These are phyloP conservation scores for Coleophoma cylindrospora DNA, from an alignment of 2,329 filamentous ascomycete genomes.

Conservation along the genomic window DNA sequence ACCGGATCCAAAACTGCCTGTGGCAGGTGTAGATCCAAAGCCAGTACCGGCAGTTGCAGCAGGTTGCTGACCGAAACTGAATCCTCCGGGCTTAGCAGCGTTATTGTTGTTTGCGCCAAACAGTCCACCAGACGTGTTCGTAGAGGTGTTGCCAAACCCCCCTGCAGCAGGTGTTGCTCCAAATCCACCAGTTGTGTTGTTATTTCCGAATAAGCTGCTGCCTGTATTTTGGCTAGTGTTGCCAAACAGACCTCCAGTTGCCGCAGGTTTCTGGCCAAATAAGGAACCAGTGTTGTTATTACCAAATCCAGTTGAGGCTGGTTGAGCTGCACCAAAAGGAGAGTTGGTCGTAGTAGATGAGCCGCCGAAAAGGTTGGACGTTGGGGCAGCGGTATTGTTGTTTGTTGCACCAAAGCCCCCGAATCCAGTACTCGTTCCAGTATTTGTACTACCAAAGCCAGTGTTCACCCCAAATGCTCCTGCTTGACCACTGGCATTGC, in stretches of 20 bases:
- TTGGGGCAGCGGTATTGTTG: conserved; percentile 15
- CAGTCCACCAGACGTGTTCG: conserved; percentile 20
- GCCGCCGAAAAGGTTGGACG: conserved; percentile 31
- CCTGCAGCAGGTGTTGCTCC: conserved; percentile 8
- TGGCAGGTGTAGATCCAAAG: conserved; percentile 20
- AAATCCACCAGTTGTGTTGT: conserved; percentile 23
- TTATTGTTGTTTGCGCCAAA: conserved; percentile 25
- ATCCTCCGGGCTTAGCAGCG: conserved; percentile 29
- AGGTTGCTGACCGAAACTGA: conserved; percentile 22
- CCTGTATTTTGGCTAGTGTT: neutral
- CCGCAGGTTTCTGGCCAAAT: conserved; percentile 25
- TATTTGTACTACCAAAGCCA: conserved; percentile 34
- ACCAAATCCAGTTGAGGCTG: conserved; percentile 42
- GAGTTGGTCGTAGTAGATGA: conserved; percentile 27
- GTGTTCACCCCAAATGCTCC: conserved; percentile 71
- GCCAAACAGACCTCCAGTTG: conserved; percentile 31
- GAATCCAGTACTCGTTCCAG: conserved; percentile 29
- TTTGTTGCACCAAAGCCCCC: conserved; percentile 29
- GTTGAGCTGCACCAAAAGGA: conserved; percentile 41
- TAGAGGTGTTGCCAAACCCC: conserved; percentile 20
- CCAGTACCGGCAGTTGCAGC: conserved; percentile 11
- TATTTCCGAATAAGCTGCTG: neutral
- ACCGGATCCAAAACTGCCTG: conserved; percentile 18
- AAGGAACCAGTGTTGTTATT: conserved; percentile 24
- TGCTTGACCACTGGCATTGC: conserved; percentile 73